A percentile compares a stretch with the other conserved stretches of the same genome.
phyloP scores from a whole-genome alignment of 352 stramenopile species.

The Thalassiosira sp. region DNA sequence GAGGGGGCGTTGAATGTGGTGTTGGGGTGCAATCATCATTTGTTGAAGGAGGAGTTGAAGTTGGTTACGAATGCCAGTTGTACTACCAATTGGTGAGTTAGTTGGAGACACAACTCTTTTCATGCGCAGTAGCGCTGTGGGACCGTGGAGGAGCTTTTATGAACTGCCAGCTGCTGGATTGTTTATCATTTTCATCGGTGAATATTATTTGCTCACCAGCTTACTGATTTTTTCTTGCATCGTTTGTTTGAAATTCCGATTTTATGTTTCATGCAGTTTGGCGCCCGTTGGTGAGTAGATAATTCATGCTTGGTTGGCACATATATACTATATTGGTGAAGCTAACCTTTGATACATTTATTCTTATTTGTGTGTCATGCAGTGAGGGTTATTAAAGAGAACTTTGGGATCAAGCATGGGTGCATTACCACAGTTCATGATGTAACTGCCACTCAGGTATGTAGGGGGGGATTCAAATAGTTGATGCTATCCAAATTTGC shows the following conservation, averaged over 20 bases:
- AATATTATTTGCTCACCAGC: not conserved
- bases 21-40: slow-evolving; percentile 81
- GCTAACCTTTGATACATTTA: not conserved
- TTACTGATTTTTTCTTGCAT: not conserved
- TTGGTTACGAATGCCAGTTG: slow-evolving; percentile 84
- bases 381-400: slow-evolving; percentile 85
- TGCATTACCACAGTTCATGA: slow-evolving; percentile 88
- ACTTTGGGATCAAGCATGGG: slow-evolving; percentile 84
- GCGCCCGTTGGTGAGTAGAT: slow-evolving; percentile 6
- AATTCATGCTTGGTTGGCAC: not conserved
- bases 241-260: not conserved
- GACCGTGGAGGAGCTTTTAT: too few species aligned
- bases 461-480: too few species aligned
- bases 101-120: too few species aligned
- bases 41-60: slow-evolving; percentile 68
- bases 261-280: not conserved
- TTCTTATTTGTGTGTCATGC: not conserved
- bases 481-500: too few species aligned
- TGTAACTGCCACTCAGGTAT: slow-evolving; percentile 83
- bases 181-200: too few species aligned
- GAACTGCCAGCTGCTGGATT: too few species aligned
- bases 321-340: not conserved
- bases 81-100: slow-evolving; percentile 85
- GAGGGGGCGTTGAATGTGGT: slow-evolving; percentile 82
- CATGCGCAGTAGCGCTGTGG: too few species aligned